phyloP scores from a whole-genome alignment of 768 basidiomycete species.

The Trametes villosa region DNA sequence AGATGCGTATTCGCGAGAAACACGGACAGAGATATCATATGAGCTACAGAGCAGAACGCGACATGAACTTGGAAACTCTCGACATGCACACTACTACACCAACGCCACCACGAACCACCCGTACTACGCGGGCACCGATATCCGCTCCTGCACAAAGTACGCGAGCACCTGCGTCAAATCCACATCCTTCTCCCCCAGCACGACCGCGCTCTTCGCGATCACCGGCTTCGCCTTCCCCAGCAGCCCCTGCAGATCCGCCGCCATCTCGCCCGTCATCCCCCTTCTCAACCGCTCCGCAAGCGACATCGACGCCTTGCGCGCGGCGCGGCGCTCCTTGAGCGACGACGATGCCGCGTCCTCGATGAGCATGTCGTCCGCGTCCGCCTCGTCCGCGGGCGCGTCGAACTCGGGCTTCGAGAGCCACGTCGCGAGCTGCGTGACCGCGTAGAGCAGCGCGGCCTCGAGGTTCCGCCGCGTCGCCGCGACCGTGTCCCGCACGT shows the following conservation, averaged over 20 bases:
- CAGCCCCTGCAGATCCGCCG: slow-evolving; percentile 67
- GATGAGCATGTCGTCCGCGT: slow-evolving; percentile 45
- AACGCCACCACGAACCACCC: too few relatives aligned
- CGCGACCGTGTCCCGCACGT: slow-evolving; percentile 59
- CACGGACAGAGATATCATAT: background rate
- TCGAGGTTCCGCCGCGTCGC: slow-evolving; percentile 70
- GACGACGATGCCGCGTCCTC: slow-evolving; percentile 18
- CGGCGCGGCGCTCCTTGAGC: slow-evolving; percentile 46
- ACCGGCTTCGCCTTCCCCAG: slow-evolving; percentile 68
- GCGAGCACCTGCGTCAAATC: slow-evolving; percentile 66
- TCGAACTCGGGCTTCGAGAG: slow-evolving; percentile 75
- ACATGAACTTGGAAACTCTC: slow-evolving; percentile 2
- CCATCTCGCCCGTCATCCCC: slow-evolving; percentile 83
- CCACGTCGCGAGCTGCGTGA: slow-evolving; percentile 82
- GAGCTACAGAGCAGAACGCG: slow-evolving; percentile 7
- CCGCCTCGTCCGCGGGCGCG: slow-evolving; percentile 42
- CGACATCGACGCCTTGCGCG: slow-evolving; percentile 49
- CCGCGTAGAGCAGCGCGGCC: slow-evolving; percentile 66
- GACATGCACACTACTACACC: background rate
- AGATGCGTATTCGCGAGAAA: background rate
- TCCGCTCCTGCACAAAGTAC: slow-evolving; percentile 67
- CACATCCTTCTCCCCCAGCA: slow-evolving; percentile 46
- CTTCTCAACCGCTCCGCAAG: slow-evolving; percentile 69
- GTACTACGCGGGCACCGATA: slow-evolving; percentile 33
- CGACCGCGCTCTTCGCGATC: slow-evolving; percentile 58